phyloP scores from a whole-genome alignment of 2,329 filamentous ascomycete genomes.

The Aspergillus sergii region DNA sequence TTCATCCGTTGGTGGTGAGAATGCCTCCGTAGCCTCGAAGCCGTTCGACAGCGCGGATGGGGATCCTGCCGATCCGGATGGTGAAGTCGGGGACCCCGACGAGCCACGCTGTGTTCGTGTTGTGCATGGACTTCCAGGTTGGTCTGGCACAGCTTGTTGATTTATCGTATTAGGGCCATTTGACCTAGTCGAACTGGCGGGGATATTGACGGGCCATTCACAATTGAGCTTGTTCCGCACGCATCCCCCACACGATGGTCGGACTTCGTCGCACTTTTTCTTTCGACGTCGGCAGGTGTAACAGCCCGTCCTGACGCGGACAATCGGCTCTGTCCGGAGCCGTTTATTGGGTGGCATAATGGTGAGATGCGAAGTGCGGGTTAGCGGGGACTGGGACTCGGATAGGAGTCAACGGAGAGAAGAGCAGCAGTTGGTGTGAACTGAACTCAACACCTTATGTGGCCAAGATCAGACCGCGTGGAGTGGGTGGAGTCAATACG shows the following conservation, averaged over 20 bases:
- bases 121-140: background rate
- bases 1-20: background rate
- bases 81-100: background rate
- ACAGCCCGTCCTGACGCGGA: slow-evolving; percentile 37
- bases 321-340: slow-evolving; percentile 29
- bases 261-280: slow-evolving; percentile 38
- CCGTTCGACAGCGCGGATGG: background rate
- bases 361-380: background rate
- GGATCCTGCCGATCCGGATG: background rate
- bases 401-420: background rate
- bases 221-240: slow-evolving; percentile 32
- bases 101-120: background rate
- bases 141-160: background rate
- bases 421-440: background rate
- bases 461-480: background rate
- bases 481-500: background rate
- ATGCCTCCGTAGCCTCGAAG: background rate
- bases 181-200: slow-evolving; percentile 4
- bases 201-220: slow-evolving; percentile 28
- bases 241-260: slow-evolving; percentile 38
- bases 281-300: slow-evolving; percentile 35
- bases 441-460: background rate
- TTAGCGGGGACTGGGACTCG: background rate
- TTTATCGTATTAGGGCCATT: background rate
- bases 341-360: slow-evolving; percentile 29